A percentile compares a stretch with the other conserved stretches of the same genome.
Conservation (phyloP, 2,329 filamentous ascomycete genomes). For the Zymoseptoria brevis region DNA sequence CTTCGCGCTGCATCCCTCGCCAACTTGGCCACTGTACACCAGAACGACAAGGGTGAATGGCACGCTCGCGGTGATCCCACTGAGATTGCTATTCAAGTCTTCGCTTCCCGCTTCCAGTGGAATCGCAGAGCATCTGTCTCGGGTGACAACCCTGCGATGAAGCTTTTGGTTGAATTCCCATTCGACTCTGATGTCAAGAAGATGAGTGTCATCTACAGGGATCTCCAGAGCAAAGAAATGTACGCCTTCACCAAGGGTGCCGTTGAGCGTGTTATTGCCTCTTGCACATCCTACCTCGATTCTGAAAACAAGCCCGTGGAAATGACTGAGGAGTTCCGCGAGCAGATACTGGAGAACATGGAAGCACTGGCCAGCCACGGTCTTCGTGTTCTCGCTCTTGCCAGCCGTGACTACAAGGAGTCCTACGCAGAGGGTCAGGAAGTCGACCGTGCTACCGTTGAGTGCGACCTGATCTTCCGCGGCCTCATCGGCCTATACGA, state of each 20-base stretch:
- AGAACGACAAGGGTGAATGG: conserved; percentile 51
- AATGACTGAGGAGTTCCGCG: conserved; percentile 48
- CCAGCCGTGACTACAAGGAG: conserved; percentile 39
- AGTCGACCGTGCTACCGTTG: conserved; percentile 53
- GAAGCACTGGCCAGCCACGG: conserved; percentile 55
- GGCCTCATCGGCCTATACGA: conserved; percentile 85
- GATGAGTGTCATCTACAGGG: conserved; percentile 63
- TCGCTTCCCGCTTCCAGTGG: conserved; percentile 55
- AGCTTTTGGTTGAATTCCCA: conserved; percentile 58
- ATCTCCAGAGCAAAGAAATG: conserved; percentile 45
- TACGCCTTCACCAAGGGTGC: conserved; percentile 59
- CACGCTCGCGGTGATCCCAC: conserved; percentile 59
- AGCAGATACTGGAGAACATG: conserved; percentile 58
- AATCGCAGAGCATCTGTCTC: conserved; percentile 23
- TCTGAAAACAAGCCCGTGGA: conserved; percentile 31
- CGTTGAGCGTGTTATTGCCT: conserved; percentile 59
- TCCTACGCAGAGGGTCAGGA: conserved; percentile 41
- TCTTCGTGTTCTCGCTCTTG: conserved; percentile 60
- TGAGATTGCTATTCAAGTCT: conserved; percentile 68
- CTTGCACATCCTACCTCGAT: conserved; percentile 44
- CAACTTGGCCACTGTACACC: conserved; percentile 56
- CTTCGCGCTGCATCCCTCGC: conserved; percentile 58
- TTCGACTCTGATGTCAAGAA: conserved; percentile 70
- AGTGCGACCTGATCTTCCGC: conserved; percentile 61
- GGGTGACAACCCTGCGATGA: conserved; percentile 39